phyloP scores from a whole-genome alignment of 352 stramenopile species.

The Pythium phragmiticola region DNA sequence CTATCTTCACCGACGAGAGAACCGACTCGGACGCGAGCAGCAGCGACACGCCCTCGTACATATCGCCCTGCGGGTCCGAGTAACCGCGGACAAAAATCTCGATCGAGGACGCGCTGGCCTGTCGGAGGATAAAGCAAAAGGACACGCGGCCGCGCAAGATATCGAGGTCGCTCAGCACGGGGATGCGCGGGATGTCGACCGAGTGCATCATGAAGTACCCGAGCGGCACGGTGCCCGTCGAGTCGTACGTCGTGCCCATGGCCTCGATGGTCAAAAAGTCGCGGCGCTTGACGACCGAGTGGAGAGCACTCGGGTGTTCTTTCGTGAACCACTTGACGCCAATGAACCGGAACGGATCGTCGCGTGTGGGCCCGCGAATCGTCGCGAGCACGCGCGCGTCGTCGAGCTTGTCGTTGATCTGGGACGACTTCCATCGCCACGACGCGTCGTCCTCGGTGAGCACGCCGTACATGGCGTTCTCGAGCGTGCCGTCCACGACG shows the following conservation, averaged over 20 bases:
- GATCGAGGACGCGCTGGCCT: slow-evolving; percentile 27
- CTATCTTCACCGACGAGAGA: slow-evolving; percentile 36
- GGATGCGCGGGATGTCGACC: slow-evolving; percentile 34
- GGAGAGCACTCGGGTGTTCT: slow-evolving; percentile 25
- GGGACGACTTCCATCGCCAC: slow-evolving; percentile 29
- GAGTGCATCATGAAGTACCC: slow-evolving; percentile 63
- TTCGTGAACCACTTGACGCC: slow-evolving; percentile 46
- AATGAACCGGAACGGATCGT: slow-evolving; percentile 43
- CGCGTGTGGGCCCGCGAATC: slow-evolving; percentile 25
- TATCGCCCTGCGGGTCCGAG: slow-evolving; percentile 35
- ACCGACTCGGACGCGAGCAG: slow-evolving; percentile 40
- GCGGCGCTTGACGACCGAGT: slow-evolving; percentile 39
- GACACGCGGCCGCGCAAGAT: slow-evolving; percentile 40
- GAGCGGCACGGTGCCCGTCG: slow-evolving; percentile 31
- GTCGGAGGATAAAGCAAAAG: slow-evolving; percentile 42
- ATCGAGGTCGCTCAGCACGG: slow-evolving; percentile 29
- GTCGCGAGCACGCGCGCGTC: slow-evolving; percentile 32
- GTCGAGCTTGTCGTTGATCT: slow-evolving; percentile 33
- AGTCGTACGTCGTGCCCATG: slow-evolving; percentile 44
- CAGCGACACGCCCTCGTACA: slow-evolving; percentile 32
- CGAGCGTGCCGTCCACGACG: slow-evolving; percentile 21
- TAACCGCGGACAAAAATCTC: slow-evolving; percentile 55
- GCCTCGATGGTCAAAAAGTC: slow-evolving; percentile 52
- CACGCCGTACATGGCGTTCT: slow-evolving; percentile 29
- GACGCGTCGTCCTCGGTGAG: slow-evolving; percentile 25